Evolutionary conservation across 2,329 filamentous ascomycete species (phyloP), one percentile per base, ranked within the genome.

Genomic region (Xylariaceae sp.): DNA sequence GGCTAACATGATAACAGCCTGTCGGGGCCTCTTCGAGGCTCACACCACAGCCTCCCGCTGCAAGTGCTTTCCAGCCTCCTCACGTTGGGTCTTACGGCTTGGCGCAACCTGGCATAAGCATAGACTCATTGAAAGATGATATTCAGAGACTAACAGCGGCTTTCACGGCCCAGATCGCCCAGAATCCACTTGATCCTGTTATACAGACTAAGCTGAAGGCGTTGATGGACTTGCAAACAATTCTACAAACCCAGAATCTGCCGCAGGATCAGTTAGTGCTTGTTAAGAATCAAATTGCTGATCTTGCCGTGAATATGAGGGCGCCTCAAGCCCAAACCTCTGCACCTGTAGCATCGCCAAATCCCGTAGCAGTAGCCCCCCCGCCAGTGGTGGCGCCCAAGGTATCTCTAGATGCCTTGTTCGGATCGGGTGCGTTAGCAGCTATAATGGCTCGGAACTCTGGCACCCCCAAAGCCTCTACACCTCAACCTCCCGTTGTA

Each of bases 241-340:
- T 90, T 50, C 70, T 96, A 58, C 80, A 85, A 61, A 82, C 74
- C 52, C 84, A 88, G 63, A 81, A 82, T 58, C 72, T 95, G 60
- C 83, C 83, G 43, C 79, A 81, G 54, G 82, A 89, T 57, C 85
- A 94, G 67, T 74, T 95, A 59, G 80, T 85, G 64, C 78, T 85
- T 61, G 85, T 95, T 64, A 86, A 83, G 64, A 81, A 83, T 60
- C 87, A 92, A 74, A 81, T 96, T 63, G 80, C 83, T 62, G 79
- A 81, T 63, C 75, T 95, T 62, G 76, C 78, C 71, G 66, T 76
- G 76, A 74, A 73, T 57, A 69, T 78, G 62, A 73, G 70, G 62
- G 70, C 71, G 36, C 52, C 62, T 48, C 59, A 64, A 55, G 60
- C 63, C 56, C 67, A 64, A 55, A 60, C 58, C 47, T 51, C 59